Evolutionary conservation across 768 basidiomycete genomes (phyloP).

Genomic region (Tephrocybe sp.): DNA sequence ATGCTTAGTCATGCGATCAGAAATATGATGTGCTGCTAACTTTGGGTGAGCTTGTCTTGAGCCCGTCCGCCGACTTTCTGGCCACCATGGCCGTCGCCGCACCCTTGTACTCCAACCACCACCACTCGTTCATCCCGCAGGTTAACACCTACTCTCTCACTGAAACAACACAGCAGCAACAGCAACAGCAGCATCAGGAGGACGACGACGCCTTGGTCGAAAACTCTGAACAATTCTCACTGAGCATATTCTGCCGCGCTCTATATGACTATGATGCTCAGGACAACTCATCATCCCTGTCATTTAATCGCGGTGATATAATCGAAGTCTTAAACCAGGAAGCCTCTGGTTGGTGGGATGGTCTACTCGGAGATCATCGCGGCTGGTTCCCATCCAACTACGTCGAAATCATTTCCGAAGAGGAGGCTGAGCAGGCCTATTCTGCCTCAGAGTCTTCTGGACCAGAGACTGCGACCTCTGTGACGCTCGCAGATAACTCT

Average conservation of each 20-base stretch:
- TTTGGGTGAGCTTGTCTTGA: slow-evolving; percentile 13
- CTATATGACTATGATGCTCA: slow-evolving; percentile 89
- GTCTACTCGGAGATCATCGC: slow-evolving; percentile 81
- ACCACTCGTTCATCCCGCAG: slow-evolving; percentile 22
- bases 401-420: slow-evolving; percentile 73
- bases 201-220: slow-evolving; percentile 61
- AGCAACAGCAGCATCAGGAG: slow-evolving; percentile 20
- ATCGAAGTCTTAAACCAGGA: slow-evolving; percentile 92
- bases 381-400: slow-evolving; percentile 99
- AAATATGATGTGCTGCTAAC: slow-evolving; percentile 12
- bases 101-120: slow-evolving; percentile 19
- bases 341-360: slow-evolving; percentile 98
- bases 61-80: no score
- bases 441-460: slow-evolving; percentile 47
- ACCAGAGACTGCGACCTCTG: slow-evolving; percentile 24
- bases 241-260: slow-evolving; percentile 88
- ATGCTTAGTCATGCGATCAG: slow-evolving; percentile 9
- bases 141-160: slow-evolving; percentile 16
- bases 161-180: slow-evolving; percentile 19
- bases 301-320: slow-evolving; percentile 82
- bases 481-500: slow-evolving; percentile 27
- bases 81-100: slow-evolving; percentile 13
- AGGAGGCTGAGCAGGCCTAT: slow-evolving; percentile 72
- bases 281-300: slow-evolving; percentile 86
- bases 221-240: slow-evolving; percentile 61